phyloP scores from a whole-genome alignment of 768 basidiomycete species.

The Neoboletus brunneissimus region DNA sequence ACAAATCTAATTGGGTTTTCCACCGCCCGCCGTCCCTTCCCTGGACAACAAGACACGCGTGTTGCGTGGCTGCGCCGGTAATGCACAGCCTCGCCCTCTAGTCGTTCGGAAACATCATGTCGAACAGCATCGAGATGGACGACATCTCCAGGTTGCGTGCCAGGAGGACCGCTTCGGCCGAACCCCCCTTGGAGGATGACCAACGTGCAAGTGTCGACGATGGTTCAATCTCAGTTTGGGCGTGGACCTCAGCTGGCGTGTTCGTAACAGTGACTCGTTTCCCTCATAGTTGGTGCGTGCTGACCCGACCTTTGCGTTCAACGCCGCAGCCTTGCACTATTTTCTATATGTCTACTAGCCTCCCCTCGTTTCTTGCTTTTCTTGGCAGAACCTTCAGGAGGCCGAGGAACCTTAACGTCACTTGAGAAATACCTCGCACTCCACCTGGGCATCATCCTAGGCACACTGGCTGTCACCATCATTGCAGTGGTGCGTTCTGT shows the following conservation, averaged over 20 bases:
- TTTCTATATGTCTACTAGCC: constrained; percentile 41
- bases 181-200: constrained; percentile 4
- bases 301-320: neutral
- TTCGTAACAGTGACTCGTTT: constrained; percentile 17
- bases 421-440: constrained; percentile 68
- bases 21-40: neutral
- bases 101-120: constrained; percentile 23
- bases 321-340: constrained; percentile 31
- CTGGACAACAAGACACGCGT: neutral
- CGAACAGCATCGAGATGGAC: constrained; percentile 38
- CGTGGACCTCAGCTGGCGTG: constrained; percentile 36
- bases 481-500: constrained; percentile 49
- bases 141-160: constrained; percentile 29
- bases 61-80: neutral
- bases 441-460: constrained; percentile 63
- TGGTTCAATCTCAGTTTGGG: constrained; percentile 36
- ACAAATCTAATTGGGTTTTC: neutral
- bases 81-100: neutral
- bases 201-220: constrained; percentile 13
- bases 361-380: constrained; percentile 70
- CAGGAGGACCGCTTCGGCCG: constrained; percentile 8
- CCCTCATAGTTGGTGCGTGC: neutral
- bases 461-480: constrained; percentile 52
- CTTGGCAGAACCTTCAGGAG: constrained; percentile 48
- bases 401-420: constrained; percentile 50